Percentiles rank a stretch among this genome's conserved stretches.
Conservation (phyloP, 2,329 filamentous ascomycete species). For the Claviceps cyperi region DNA sequence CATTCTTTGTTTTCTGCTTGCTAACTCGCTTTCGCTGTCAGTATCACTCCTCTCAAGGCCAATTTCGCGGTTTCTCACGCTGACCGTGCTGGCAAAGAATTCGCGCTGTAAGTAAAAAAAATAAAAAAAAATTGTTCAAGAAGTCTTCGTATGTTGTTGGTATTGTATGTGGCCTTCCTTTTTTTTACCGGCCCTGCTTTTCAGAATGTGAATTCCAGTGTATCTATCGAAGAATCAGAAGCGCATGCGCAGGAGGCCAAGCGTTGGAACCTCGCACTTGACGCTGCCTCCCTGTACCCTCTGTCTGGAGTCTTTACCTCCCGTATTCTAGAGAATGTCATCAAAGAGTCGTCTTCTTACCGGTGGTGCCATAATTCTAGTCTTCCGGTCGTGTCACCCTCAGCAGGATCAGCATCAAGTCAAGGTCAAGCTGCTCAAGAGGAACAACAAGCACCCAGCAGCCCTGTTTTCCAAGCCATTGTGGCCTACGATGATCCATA, state of each 20-base stretch:
- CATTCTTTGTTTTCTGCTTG: neutral
- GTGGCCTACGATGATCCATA: constrained; percentile 80
- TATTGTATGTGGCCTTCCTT: neutral
- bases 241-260: neutral
- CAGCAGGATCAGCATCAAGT: constrained; percentile 8
- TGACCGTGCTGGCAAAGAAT: constrained; percentile 43
- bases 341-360: constrained; percentile 18
- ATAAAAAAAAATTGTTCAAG: neutral
- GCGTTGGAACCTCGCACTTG: constrained; percentile 13
- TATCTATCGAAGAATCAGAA: constrained; percentile 6
- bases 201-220: constrained; percentile 6
- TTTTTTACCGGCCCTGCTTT: constrained; percentile 1
- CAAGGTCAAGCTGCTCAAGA: constrained; percentile 7
- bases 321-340: constrained; percentile 15
- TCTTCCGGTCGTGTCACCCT: constrained; percentile 7
- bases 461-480: constrained; percentile 40
- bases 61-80: constrained; percentile 65
- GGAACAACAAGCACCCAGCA: neutral
- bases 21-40: constrained; percentile 20
- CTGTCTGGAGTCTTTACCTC: neutral
- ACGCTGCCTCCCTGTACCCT: constrained; percentile 7
- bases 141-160: neutral
- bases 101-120: constrained; percentile 40
- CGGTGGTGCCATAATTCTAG: constrained; percentile 10
- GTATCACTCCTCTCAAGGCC: constrained; percentile 78